A percentile compares a stretch with the other conserved stretches of the same genome.
Evolutionary conservation across 345 rosid species (phyloP).

Genomic region (Citrus sp.): DNA sequence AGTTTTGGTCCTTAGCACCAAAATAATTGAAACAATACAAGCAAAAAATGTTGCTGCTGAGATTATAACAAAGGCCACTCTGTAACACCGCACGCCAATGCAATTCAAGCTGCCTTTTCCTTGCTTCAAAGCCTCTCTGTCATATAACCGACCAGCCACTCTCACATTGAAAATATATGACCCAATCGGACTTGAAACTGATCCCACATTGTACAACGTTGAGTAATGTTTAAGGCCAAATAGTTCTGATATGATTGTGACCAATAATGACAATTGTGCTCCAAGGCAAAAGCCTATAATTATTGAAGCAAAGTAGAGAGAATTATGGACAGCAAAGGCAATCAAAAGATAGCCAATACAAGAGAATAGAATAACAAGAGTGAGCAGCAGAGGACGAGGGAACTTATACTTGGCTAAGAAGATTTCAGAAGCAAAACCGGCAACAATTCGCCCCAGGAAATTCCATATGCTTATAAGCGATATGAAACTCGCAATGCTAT

Average conservation of each 20-base stretch:
- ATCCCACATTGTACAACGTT: slow-evolving; percentile 45
- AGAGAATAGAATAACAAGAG: slow-evolving; percentile 34
- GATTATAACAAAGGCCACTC: slow-evolving; percentile 35
- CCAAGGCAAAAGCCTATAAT: slow-evolving; percentile 55
- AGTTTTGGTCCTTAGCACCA: slow-evolving; percentile 44
- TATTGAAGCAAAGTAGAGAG: slow-evolving; percentile 47
- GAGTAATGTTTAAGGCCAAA: slow-evolving; percentile 57
- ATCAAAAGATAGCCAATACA: slow-evolving; percentile 46
- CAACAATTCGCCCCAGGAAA: slow-evolving; percentile 43
- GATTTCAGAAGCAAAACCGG: slow-evolving; percentile 49
- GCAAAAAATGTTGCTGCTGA: slow-evolving; percentile 36
- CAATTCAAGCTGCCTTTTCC: slow-evolving; percentile 31
- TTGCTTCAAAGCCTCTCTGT: slow-evolving; percentile 43
- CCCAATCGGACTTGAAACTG: slow-evolving; percentile 48
- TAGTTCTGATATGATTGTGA: slow-evolving; percentile 51
- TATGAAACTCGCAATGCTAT: slow-evolving; percentile 38
- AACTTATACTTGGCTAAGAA: slow-evolving; percentile 41
- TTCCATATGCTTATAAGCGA: slow-evolving; percentile 63
- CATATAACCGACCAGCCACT: slow-evolving; percentile 51
- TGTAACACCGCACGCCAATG: slow-evolving; percentile 41
- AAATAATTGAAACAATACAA: slow-evolving; percentile 20
- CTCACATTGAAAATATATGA: slow-evolving; percentile 42
- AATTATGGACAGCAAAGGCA: slow-evolving; percentile 46
- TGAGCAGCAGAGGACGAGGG: slow-evolving; percentile 48
- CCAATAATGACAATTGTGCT: slow-evolving; percentile 45